Evolutionary conservation across 352 stramenopile genomes (phyloP), one percentile per base, ranked within the genome.

Genomic region (Pythium myriotylum): DNA sequence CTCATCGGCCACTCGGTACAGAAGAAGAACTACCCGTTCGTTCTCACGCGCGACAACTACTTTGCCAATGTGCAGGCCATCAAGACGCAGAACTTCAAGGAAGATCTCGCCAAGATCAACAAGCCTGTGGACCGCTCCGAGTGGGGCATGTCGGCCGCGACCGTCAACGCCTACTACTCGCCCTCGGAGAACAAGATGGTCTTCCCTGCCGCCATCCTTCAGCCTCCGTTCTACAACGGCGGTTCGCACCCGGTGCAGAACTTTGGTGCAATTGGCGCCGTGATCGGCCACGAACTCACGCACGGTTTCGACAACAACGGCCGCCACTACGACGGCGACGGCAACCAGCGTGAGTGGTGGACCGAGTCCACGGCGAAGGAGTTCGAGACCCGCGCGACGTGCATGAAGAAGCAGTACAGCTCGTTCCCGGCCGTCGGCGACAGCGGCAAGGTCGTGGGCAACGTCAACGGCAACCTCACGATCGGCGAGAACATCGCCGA

Each of bases 241-340:
- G 72, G 79, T 24, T 76, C 70, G 14, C 76, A 95, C 61, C 75
- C 88, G 50, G 87, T 90, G 17, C 84, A 95, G 22, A 97, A 97
- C 59, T 98, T 95, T 66, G 93, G 92, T 8, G 74, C 84, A 0
- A 96, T 98, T 54, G 91, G 92, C 16, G 88, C 90, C 23, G 82
- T 98, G 32, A 89, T 97, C 7, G 94, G 89, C 0, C 94, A 98
- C 66, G 94, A 98, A 69, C 96, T 98, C 67, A 97, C 89, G 7
- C 94, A 98, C 59, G 94, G 89, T 1, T 98, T 97, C 61, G 94
- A 98, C 65, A 88, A 91, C 53, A 84, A 93, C 65, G 94, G 93
- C 45, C 73, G 82, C 7, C 86, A 95, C 43, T 97, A 84, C 57
- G 81, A 93, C 51, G 86, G 65, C 22, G 68, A 88, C 40, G 94